phyloP scores from a whole-genome alignment of 228 moss, liverwort and hornwort species.

The Sphagnum fallax region DNA sequence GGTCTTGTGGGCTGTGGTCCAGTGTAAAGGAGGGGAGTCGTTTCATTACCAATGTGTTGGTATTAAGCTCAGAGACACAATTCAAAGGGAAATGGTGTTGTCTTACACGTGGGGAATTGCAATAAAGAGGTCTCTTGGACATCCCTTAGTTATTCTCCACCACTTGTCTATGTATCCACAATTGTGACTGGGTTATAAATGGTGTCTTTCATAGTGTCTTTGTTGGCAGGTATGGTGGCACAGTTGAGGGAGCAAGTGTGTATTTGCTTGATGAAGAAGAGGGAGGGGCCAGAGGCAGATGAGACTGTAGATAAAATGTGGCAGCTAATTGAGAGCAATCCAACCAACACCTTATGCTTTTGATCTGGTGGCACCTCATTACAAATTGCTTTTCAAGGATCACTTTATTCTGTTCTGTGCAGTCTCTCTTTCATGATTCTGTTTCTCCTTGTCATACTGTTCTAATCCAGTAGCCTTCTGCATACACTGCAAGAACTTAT shows the following conservation, averaged over 20 bases:
- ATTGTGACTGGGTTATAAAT: no score
- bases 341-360: conserved; percentile 50
- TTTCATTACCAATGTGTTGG: conserved; percentile 99
- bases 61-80: conserved; percentile 77
- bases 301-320: conserved; percentile 61
- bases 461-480: no score
- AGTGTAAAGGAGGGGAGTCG: conserved; percentile 99
- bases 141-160: conserved; percentile 28
- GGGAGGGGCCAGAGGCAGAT: conserved; percentile 68
- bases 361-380: no score
- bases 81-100: conserved; percentile 98
- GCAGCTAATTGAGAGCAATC: conserved; percentile 73
- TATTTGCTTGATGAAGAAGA: conserved; percentile 72
- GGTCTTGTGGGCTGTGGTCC: background rate
- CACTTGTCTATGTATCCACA: no score
- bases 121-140: conserved; percentile 70
- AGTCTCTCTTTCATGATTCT: no score
- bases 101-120: conserved; percentile 62
- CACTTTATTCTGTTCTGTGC: no score
- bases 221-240: conserved; percentile 64
- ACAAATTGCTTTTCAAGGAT: no score
- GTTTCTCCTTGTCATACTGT: no score
- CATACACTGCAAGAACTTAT: no score
- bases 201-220: no score
- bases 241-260: conserved; percentile 88